These are phyloP conservation scores for Clarireedia paspali DNA, from an alignment of 2,329 filamentous ascomycete genomes.

Conservation along the genomic window DNA sequence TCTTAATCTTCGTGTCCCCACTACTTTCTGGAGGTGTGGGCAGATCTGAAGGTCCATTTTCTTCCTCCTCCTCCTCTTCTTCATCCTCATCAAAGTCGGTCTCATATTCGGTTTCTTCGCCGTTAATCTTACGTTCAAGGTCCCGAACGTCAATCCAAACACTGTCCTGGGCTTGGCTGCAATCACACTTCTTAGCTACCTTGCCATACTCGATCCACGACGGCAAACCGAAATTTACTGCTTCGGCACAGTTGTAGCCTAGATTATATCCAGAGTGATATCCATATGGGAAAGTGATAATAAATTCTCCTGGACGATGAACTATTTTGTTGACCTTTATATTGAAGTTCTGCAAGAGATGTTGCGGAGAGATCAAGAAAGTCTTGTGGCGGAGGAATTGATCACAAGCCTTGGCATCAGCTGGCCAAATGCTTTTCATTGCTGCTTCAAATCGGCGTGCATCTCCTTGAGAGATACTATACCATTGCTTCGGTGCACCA, in stretches of 20 bases:
- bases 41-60: slow-evolving; percentile 59
- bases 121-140: slow-evolving; percentile 87
- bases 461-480: slow-evolving; percentile 95
- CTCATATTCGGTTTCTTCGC: slow-evolving; percentile 80
- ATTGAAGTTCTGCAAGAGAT: slow-evolving; percentile 79
- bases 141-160: slow-evolving; percentile 98
- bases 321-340: slow-evolving; percentile 96
- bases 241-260: slow-evolving; percentile 97
- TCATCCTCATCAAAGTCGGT: slow-evolving; percentile 69
- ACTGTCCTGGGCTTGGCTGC: slow-evolving; percentile 88
- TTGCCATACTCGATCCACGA: slow-evolving; percentile 93
- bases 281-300: slow-evolving; percentile 96
- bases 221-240: slow-evolving; percentile 95
- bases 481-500: slow-evolving; percentile 98
- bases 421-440: slow-evolving; percentile 93
- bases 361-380: slow-evolving; percentile 87
- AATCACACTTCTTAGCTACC: slow-evolving; percentile 94
- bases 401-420: slow-evolving; percentile 88
- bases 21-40: slow-evolving; percentile 69
- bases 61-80: slow-evolving; percentile 52
- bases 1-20: slow-evolving; percentile 59
- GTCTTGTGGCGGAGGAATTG: slow-evolving; percentile 97
- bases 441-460: slow-evolving; percentile 86
- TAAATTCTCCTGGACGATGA: slow-evolving; percentile 93
- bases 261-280: slow-evolving; percentile 98